phyloP scores from a whole-genome alignment of 2,329 filamentous ascomycete species.

The Hypomyces perniciosus region DNA sequence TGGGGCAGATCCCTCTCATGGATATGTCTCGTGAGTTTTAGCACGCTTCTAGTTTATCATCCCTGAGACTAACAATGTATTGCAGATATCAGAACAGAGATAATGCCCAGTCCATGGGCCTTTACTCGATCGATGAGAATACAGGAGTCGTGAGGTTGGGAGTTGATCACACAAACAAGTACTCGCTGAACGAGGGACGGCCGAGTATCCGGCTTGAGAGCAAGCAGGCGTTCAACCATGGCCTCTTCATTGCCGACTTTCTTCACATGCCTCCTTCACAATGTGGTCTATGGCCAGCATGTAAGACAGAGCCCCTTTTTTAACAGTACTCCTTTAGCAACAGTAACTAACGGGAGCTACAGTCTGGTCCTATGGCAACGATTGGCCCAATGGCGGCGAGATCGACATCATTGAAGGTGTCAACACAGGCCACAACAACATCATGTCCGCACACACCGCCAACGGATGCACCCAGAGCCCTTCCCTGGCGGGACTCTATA shows the following conservation, averaged over 20 bases:
- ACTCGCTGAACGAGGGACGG: slow-evolving; percentile 35
- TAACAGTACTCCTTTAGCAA: too few relatives aligned
- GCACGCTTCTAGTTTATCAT: background rate
- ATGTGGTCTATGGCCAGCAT: slow-evolving; percentile 71
- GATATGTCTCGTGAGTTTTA: slow-evolving; percentile 57
- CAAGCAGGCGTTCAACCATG: slow-evolving; percentile 56
- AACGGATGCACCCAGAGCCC: slow-evolving; percentile 26
- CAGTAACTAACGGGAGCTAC: slow-evolving; percentile 5
- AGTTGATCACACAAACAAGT: slow-evolving; percentile 37
- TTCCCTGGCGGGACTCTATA: slow-evolving; percentile 17
- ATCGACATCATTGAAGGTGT: slow-evolving; percentile 68
- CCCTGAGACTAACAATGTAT: slow-evolving; percentile 11
- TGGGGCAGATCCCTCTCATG: slow-evolving; percentile 55
- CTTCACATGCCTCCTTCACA: slow-evolving; percentile 65
- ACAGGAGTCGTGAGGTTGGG: slow-evolving; percentile 40
- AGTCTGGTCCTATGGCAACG: slow-evolving; percentile 48
- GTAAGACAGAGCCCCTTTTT: slow-evolving; percentile 31
- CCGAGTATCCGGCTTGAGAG: slow-evolving; percentile 62
- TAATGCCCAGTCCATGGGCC: slow-evolving; percentile 32
- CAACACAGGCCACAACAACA: slow-evolving; percentile 53
- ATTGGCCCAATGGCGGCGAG: slow-evolving; percentile 60
- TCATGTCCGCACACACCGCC: slow-evolving; percentile 56
- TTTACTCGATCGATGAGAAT: slow-evolving; percentile 37
- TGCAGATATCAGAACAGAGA: slow-evolving; percentile 38
- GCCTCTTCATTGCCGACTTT: slow-evolving; percentile 66